Evolutionary conservation across 176 grass and related monocot genomes (phyloP).

Genomic region (Aechmea fasciata): DNA sequence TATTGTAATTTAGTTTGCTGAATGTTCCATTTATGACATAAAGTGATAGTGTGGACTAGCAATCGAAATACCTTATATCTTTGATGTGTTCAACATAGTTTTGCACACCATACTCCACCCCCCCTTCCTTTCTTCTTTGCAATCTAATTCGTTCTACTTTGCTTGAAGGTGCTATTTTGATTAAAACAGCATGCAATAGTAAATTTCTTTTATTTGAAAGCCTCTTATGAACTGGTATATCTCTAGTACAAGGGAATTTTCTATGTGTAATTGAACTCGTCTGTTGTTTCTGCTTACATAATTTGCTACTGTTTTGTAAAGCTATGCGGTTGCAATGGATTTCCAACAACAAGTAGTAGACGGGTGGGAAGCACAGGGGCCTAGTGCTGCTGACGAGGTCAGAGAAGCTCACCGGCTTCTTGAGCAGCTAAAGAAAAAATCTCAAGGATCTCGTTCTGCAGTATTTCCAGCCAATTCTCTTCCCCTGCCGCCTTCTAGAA

Average conservation of each 20-base stretch:
- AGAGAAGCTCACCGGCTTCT: constrained; percentile 40
- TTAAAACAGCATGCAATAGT: too few species aligned
- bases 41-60: too few species aligned
- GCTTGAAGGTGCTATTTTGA: too few species aligned
- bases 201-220: too few species aligned
- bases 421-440: constrained; percentile 45
- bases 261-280: not conserved
- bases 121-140: too few species aligned
- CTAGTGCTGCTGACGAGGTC: constrained; percentile 12
- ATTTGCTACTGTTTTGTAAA: constrained; percentile 21
- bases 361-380: constrained; percentile 31
- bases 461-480: constrained; percentile 55
- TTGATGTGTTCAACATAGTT: too few species aligned
- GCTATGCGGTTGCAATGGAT: constrained; percentile 38
- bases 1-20: too few species aligned
- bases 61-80: too few species aligned
- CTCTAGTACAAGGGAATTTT: not conserved
- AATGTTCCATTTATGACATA: too few species aligned
- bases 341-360: constrained; percentile 43
- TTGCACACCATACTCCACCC: too few species aligned
- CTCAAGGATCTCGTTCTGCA: constrained; percentile 27
- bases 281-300: not conserved
- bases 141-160: too few species aligned
- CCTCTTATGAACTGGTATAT: too few species aligned
- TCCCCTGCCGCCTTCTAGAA: constrained; percentile 18